Base-by-base conservation (phyloP, 805 yeast species). In the Starmerella riodocensis region DNA sequence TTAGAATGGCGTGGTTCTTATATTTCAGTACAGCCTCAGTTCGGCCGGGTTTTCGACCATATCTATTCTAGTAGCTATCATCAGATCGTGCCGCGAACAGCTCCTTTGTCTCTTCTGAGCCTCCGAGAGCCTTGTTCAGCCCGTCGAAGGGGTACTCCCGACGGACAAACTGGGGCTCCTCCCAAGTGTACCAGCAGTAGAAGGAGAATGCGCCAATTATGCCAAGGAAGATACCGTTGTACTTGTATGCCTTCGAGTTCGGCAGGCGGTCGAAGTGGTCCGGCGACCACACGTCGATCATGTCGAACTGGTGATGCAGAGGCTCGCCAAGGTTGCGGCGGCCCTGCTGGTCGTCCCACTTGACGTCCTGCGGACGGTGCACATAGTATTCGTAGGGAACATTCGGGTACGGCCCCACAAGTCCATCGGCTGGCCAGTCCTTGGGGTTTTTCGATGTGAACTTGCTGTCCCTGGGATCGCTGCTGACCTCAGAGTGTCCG, bases 251-350 rank as follows among this genome's bases (percentile, higher is more conserved):
- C 24, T 71, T 68, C 33, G 59, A 55, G 59, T 79, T 78, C 29
- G 70, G 62, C 25, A 74, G 78, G 28, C 65, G 58, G 50, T 75
- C 74, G 57, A 66, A 73, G 54, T 75, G 70, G 54, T 82, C 93
- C 11, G 93, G 91, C 7, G 93, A 72, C 93, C 93, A 82, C 67
- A 80, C 69, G 58, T 82, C 86, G 54, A 76, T 66, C 58, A 72
- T 63, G 54, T 82, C 94, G 49, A 76, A 79, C 52, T 76, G 73
- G 40, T 75, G 73, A 56, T 75, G 76, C 48, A 81, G 58, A 13
- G 84, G 81, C 46, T 82, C 85, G 48, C 73, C 70, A 48, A 71
- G 66, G 65, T 82, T 81, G 62, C 93, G 74, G 64, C 88, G 72
- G 58, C 76, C 72, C 61, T 81, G 93, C 51, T 65, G 80, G 57